phyloP scores from a whole-genome alignment of 2,329 filamentous ascomycete species.

The Colletotrichum horii region DNA sequence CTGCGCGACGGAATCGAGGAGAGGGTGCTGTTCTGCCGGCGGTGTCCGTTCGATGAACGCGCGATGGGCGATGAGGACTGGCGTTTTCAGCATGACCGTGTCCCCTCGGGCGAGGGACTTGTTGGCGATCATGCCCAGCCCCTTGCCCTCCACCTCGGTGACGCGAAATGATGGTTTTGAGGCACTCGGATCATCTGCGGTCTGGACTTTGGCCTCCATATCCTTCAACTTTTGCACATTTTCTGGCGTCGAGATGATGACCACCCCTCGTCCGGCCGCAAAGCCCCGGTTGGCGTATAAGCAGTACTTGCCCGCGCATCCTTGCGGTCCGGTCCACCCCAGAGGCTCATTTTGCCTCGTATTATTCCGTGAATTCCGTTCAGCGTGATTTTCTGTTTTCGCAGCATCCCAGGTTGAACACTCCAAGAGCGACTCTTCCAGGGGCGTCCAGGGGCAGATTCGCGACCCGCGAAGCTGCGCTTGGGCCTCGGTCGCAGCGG shows the following conservation, averaged over 20 bases:
- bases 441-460: slow-evolving; percentile 2
- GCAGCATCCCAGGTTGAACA: background rate
- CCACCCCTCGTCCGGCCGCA: slow-evolving; percentile 40
- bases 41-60: slow-evolving; percentile 18
- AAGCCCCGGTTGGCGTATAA: slow-evolving; percentile 39
- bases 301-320: slow-evolving; percentile 28
- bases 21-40: background rate
- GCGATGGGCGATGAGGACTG: slow-evolving; percentile 21
- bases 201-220: background rate
- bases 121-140: slow-evolving; percentile 29
- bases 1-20: slow-evolving; percentile 5
- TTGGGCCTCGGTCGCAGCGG: background rate
- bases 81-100: slow-evolving; percentile 12
- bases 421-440: slow-evolving; percentile 1
- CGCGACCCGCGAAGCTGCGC: background rate
- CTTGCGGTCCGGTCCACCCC: slow-evolving; percentile 16
- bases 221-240: slow-evolving; percentile 6
- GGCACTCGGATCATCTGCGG: background rate
- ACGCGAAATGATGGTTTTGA: slow-evolving; percentile 22
- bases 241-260: slow-evolving; percentile 39
- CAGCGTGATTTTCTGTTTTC: background rate
- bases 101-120: slow-evolving; percentile 25
- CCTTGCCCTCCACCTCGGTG: slow-evolving; percentile 26
- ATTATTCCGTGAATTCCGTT: background rate
- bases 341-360: background rate